Base-by-base conservation (phyloP, 768 basidiomycete genomes). In the Dacryopinax spathularia region DNA sequence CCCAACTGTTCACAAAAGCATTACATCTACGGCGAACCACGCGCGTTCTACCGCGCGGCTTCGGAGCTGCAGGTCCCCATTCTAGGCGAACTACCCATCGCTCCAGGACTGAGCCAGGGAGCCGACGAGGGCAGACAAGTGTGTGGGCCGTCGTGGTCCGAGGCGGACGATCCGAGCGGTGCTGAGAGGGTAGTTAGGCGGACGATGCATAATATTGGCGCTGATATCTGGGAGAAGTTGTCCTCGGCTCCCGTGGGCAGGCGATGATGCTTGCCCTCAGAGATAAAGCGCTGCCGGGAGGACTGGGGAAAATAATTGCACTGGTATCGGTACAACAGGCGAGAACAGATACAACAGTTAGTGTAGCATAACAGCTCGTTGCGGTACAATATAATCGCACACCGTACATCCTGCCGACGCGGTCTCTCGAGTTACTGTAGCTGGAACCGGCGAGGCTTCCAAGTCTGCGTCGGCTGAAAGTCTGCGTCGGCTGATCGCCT, bases 61-160 rank as follows among this genome's bases (percentile, higher is more conserved):
- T 67, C 72, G 1, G 77, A 78, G 1, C 80, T 93, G 1, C 74
- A 76, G 0, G 77, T 89, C 10, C 75, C 81, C 16, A 75, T 94
- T 1, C 80, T 96, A 18, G 91, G 86, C 0, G 87, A 91, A 69
- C 76, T 97, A 15, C 91, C 92, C 0, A 79, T 97, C 20, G 86
- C 89, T 5, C 79, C 84, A 1, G 82, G 79, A 0, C 85, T 95
- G 16, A 91, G 90, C 69, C 72, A 72, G 9, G 81, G 83, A 7
- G 85, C 89, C 1, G 93, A 95, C 69, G 73, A 68, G 0, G 91
- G 93, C 0, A 22, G 48, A 31, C 48, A 25, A 9, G 48, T 56
- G 9, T 56, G 48, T 29, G 48, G 48, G 10, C 29, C 48, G 13
- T 9, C 9, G 15, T 56, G 25, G 48, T 3, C 9, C 29, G 48